Evolutionary conservation across 1,139 yeast genomes (phyloP).

Genomic region (Yamadazyma buinensis): DNA sequence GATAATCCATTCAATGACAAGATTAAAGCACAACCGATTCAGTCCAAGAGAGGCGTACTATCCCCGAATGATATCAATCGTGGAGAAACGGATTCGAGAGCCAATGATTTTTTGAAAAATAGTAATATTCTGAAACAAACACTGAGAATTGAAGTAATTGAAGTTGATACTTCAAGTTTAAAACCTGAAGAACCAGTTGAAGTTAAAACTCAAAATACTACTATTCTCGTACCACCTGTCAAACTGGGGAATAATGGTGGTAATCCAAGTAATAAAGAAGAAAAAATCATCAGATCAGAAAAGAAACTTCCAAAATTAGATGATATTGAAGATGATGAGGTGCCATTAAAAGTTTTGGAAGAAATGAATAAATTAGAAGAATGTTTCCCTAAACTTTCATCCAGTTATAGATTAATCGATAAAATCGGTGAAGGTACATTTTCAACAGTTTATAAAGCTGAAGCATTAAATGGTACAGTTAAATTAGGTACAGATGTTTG

Average conservation of each 20-base stretch:
- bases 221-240: neutral
- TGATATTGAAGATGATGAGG: conserved; percentile 38
- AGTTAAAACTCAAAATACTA: neutral
- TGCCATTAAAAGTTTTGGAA: conserved; percentile 50
- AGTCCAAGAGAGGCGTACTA: neutral
- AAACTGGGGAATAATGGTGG: too few relatives aligned
- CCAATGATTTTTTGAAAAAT: conserved; percentile 5
- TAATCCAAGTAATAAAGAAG: neutral
- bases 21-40: neutral
- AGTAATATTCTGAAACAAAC: conserved; percentile 1
- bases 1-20: conserved; percentile 32
- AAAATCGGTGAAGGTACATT: conserved; percentile 96
- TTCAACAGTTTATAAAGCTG: conserved; percentile 86
- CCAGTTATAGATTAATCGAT: conserved; percentile 64
- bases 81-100: neutral
- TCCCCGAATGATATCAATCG: conserved; percentile 3
- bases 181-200: neutral
- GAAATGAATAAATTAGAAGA: conserved; percentile 65
- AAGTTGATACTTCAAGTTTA: conserved; percentile 1
- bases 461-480: conserved; percentile 51
- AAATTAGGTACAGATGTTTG: conserved; percentile 39
- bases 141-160: neutral
- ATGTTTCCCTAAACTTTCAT: conserved; percentile 59
- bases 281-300: conserved; percentile 7
- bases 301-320: conserved; percentile 8